phyloP scores from a whole-genome alignment of 2,329 filamentous ascomycete genomes.

The Xylariaceae sp. region DNA sequence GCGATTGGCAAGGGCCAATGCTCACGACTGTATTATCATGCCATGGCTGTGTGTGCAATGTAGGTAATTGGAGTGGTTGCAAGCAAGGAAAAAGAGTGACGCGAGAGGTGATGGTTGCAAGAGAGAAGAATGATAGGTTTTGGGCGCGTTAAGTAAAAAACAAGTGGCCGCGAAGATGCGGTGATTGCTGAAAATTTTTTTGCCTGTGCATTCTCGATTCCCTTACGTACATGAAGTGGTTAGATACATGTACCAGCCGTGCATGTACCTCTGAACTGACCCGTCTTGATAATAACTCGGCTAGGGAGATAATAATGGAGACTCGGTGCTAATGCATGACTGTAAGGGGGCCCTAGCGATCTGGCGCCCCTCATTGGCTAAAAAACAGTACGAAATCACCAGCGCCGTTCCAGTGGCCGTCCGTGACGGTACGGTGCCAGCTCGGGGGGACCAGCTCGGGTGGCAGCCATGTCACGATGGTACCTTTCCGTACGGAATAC shows the following conservation, averaged over 20 bases:
- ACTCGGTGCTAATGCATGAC: background rate
- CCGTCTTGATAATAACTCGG: background rate
- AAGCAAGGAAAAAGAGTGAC: background rate
- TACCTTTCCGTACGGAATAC: no score
- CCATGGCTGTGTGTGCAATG: background rate
- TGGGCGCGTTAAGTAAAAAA: background rate
- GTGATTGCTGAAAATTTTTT: background rate
- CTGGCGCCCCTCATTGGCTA: background rate
- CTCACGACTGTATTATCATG: background rate
- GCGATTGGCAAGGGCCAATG: background rate
- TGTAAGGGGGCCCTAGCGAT: background rate
- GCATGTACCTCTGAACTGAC: background rate
- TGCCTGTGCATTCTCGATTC: background rate
- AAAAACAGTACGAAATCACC: no score
- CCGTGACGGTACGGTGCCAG: no score
- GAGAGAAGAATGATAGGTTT: background rate
- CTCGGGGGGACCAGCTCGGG: no score
- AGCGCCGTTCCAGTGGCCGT: no score
- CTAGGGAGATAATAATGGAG: background rate
- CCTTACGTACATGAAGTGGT: background rate
- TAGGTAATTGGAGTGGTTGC: background rate
- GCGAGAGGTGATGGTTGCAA: background rate
- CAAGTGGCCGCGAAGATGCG: background rate
- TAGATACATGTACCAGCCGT: background rate
- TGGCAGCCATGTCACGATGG: no score